Evolutionary conservation across 305 asterid genomes (phyloP).

Genomic region (Fraxinus ornus): DNA sequence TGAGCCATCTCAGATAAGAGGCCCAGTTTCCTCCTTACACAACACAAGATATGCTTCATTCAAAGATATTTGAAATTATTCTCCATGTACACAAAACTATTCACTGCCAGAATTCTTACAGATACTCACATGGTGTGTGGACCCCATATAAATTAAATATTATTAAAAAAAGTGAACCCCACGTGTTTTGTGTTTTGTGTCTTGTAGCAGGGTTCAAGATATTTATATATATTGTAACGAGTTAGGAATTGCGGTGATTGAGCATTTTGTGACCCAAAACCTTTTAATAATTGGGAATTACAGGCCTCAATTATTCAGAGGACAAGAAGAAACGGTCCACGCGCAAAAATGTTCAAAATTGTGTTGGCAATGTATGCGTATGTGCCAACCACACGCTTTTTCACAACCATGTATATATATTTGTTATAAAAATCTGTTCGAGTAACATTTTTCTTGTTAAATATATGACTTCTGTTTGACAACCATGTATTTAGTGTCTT

Average conservation of each 20-base stretch:
- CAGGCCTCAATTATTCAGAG: not conserved
- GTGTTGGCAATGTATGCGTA: not conserved
- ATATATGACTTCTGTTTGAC: not conserved
- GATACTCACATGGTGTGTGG: no score
- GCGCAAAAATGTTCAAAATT: not conserved
- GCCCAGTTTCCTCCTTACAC: not conserved
- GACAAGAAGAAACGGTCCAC: not conserved
- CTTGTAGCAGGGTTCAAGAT: no score
- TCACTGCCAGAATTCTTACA: no score
- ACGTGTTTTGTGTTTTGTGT: no score
- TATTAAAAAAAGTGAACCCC: no score
- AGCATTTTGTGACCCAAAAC: not conserved
- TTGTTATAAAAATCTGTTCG: no score
- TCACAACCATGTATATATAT: no score
- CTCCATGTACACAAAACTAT: no score
- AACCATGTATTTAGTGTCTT: not conserved
- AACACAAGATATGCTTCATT: not conserved
- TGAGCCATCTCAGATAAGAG: no score
- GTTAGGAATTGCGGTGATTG: not conserved
- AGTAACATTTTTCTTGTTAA: not conserved
- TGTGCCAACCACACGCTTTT: not conserved
- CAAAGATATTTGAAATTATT: no score
- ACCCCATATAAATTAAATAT: no score
- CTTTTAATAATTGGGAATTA: not conserved
- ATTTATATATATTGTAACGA: no score